These are phyloP conservation scores for Pythium chondricola DNA, from an alignment of 352 stramenopile species.

Conservation along the genomic window DNA sequence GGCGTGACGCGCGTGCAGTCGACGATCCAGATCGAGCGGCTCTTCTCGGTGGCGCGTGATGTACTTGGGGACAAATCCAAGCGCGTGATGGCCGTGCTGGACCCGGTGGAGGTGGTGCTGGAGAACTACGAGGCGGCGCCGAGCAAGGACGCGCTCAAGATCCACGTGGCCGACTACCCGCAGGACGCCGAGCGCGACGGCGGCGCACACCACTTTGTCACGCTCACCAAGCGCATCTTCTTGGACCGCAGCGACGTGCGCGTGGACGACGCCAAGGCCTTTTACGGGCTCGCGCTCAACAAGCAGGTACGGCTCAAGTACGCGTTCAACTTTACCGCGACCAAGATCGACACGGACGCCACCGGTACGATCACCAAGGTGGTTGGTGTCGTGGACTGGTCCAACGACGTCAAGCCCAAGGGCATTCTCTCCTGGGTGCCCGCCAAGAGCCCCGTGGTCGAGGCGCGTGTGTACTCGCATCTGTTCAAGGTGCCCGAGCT, in stretches of 20 bases:
- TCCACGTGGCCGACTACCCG: slow-evolving; percentile 64
- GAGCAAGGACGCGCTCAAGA: slow-evolving; percentile 28
- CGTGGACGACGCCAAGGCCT: slow-evolving; percentile 70
- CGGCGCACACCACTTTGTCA: slow-evolving; percentile 51
- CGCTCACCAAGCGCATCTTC: slow-evolving; percentile 55
- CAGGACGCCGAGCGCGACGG: slow-evolving; percentile 59
- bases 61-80: slow-evolving; percentile 66
- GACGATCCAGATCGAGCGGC: slow-evolving; percentile 80
- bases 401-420: slow-evolving; percentile 87
- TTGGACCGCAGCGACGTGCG: slow-evolving; percentile 73
- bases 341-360: slow-evolving; percentile 78
- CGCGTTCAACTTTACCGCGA: slow-evolving; percentile 91
- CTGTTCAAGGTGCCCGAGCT: slow-evolving; percentile 93
- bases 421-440: slow-evolving; percentile 97
- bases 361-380: slow-evolving; percentile 53
- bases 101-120: slow-evolving; percentile 69
- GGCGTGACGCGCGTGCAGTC: slow-evolving; percentile 83
- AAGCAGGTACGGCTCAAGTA: slow-evolving; percentile 97
- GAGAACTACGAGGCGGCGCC: slow-evolving; percentile 53
- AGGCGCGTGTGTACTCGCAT: slow-evolving; percentile 96
- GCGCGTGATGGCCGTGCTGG: slow-evolving; percentile 75
- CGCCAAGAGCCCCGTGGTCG: slow-evolving; percentile 56
- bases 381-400: slow-evolving; percentile 57
- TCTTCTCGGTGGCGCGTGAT: slow-evolving; percentile 65
- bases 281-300: slow-evolving; percentile 93